Base-by-base conservation (phyloP, 1,284 basidiomycete species). In the Pyrrhoderma noxium region DNA sequence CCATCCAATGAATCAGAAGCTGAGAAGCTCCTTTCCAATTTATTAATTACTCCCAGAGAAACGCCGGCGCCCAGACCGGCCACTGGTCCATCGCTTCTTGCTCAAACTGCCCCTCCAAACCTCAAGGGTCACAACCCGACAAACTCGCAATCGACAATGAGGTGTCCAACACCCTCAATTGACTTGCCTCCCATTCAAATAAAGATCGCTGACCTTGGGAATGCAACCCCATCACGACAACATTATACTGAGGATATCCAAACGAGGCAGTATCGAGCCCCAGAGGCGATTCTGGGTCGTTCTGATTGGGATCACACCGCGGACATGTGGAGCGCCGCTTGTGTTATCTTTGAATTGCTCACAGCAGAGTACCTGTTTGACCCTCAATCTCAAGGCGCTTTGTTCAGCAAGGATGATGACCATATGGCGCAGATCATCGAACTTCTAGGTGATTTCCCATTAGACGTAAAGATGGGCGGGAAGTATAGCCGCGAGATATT, bases 161-260 rank as follows among this genome's bases (percentile, higher is more conserved):
- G 34, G 14, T 41, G 51, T 44, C 36, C 56, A 44, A 53, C 63
- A 11, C 57, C 66, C 16, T 49, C 64, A 45, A 59, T 59, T 45
- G 47, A 57, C 16, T 19, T 54, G 19, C 60, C 68, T 19, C 75
- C 77, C 1, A 82, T 94, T 60, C 82, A 78, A n/a, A 79, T 94
- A 66, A 94, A 94, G 75, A 93, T 94, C 58, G 91, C 92, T 31
- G 91, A 94, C 65, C 70, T 94, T 41, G 91, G 89, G 23, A 93
- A 93, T 63, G 90, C 89, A 19, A 90, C 89, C 21, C 86, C 85
- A 1, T 82, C 82, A 14, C 85, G 78, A 61, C 79, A 82, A 58
- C 92, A 93, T 64, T 94, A 81, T 62, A 93, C 91, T 8, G 90
- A 94, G 62, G 92, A 94, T 65, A 95, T 95, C 57, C 93, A 95